phyloP scores from a whole-genome alignment of 2,329 filamentous ascomycete species.

The Paraconiothyrium sp. region DNA sequence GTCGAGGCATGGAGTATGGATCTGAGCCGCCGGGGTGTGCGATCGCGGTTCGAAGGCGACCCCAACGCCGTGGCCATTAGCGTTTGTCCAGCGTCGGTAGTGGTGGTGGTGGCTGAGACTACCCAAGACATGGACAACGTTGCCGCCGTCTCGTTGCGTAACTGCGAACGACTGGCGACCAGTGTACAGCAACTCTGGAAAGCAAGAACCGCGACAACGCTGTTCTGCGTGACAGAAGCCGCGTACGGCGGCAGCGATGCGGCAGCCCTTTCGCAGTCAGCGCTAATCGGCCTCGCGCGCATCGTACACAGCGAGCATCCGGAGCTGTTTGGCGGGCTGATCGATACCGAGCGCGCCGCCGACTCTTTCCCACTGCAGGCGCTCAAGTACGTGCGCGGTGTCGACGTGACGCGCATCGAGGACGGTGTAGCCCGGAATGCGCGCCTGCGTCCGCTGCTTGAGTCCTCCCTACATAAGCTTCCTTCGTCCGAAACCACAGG shows the following conservation, averaged over 20 bases:
- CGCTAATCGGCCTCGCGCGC: conserved; percentile 49
- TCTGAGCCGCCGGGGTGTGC: neutral
- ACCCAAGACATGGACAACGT: neutral
- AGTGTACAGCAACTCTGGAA: neutral
- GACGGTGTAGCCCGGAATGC: conserved; percentile 49
- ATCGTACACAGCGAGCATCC: conserved; percentile 53
- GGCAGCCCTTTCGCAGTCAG: conserved; percentile 46
- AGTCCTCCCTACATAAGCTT: conserved; percentile 26
- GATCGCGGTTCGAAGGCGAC: neutral
- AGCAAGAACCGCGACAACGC: neutral
- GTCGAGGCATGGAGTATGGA: neutral
- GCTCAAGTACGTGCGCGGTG: conserved; percentile 50
- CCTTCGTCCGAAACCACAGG: conserved; percentile 16
- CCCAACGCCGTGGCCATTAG: neutral
- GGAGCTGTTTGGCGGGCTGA: conserved; percentile 51
- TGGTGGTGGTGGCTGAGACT: neutral
- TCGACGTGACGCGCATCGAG: conserved; percentile 49
- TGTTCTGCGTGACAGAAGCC: conserved; percentile 2
- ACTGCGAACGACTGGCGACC: neutral
- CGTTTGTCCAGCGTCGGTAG: neutral
- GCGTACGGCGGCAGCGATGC: conserved; percentile 9
- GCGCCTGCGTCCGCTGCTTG: conserved; percentile 35
- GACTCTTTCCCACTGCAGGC: conserved; percentile 44
- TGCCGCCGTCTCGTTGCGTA: neutral
- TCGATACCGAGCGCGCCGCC: conserved; percentile 41